Evolutionary conservation across 176 grass and related monocot genomes (phyloP).

Genomic region (Triticum dicoccoides): DNA sequence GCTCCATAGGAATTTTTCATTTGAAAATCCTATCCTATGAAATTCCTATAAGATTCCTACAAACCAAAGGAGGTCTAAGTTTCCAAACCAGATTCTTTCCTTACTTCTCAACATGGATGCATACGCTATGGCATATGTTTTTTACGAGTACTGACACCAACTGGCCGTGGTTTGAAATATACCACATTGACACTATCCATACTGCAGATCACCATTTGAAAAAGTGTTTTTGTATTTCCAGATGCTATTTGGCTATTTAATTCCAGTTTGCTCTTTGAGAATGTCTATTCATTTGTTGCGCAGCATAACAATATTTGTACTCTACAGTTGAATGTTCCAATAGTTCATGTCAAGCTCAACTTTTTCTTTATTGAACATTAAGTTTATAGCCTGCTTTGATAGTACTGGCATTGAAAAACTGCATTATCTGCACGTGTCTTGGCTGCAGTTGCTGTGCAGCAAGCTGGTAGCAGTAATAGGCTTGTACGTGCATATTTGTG

Average conservation of each 20-base stretch:
- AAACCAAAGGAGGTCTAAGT: background rate
- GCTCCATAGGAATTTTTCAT: no score
- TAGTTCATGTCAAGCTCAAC: background rate
- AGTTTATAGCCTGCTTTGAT: conserved; percentile 2
- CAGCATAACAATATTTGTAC: background rate
- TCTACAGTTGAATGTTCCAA: background rate
- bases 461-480: background rate
- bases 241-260: background rate
- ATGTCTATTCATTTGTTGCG: background rate
- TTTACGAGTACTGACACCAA: background rate
- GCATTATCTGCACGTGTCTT: background rate
- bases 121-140: background rate
- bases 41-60: no score
- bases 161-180: background rate
- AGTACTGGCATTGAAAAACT: background rate
- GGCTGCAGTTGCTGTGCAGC: background rate
- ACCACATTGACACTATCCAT: background rate
- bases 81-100: background rate
- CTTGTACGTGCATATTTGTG: background rate
- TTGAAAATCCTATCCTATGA: no score
- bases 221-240: conserved; percentile 4
- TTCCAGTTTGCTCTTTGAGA: background rate
- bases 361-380: background rate
- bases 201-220: background rate
- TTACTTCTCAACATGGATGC: background rate